Evolutionary conservation across 176 grass and related monocot genomes (phyloP), one percentile per base, ranked within the genome.

Genomic region (Pontederia paniculata): DNA sequence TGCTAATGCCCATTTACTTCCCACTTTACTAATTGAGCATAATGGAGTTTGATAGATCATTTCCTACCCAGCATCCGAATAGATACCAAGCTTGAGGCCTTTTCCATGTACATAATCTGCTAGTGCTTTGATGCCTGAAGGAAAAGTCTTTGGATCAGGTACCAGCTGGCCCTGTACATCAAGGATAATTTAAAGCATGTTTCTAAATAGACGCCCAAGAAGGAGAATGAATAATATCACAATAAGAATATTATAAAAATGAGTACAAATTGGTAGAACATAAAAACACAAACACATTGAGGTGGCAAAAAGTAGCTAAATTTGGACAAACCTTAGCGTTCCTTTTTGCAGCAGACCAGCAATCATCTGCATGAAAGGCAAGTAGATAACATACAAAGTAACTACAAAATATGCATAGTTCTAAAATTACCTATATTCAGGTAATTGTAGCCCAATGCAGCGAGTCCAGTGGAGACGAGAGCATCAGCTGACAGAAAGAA

Each of bases 71-170:
- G 91, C 91, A 69, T 97, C 91, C 54, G 91, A 97, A 28, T 97
- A 96, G 22, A 96, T 89, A 53, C 91, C 91, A 79, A 97, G 86
- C 73, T 81, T 83, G 48, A 97, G 72, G 70, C 86, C 76, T 76
- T 87, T 97, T 60, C 69, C 66, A 55, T 90, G 91, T 68, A 97
- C 74, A 84, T 90, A 97, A 53, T 97, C 83, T 44, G 91, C 74
- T 76, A 97, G 68, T 58, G 68, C 82, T 75, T 97, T 90, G 63
- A 97, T 86, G 42, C 91, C 86, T 54, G 86, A 90, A 71, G 91
- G 80, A 68, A 97, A 97, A 66, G 75, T 84, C 22, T 97, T 81
- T 7, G 86, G 71, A 81, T 97, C 77, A 68, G 91, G 91, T 74
- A 81, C 57, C 65, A 97, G 73, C 76, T 90, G 66, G 12, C 65